phyloP scores from a whole-genome alignment of 1,284 basidiomycete genomes.

The Neonothopanus nambi region DNA sequence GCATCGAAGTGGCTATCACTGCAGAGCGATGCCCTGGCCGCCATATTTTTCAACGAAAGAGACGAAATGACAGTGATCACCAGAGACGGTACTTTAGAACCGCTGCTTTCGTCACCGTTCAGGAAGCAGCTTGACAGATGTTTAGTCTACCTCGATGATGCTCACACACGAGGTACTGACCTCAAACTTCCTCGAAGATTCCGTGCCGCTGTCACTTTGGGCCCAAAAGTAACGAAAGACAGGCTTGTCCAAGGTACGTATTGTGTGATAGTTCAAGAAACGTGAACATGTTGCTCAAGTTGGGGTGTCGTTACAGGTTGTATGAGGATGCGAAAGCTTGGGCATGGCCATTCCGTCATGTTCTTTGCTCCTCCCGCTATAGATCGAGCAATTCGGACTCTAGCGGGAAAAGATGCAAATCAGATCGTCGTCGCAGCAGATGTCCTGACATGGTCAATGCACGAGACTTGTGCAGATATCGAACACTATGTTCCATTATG shows the following conservation, averaged over 20 bases:
- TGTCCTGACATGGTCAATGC: slow-evolving; percentile 47
- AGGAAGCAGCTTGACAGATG: slow-evolving; percentile 43
- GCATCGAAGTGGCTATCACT: slow-evolving; percentile 39
- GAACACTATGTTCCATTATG: slow-evolving; percentile 41
- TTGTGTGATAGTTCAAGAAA: not conserved
- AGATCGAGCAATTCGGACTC: slow-evolving; percentile 38
- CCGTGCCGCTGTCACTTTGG: slow-evolving; percentile 54
- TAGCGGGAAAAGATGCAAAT: slow-evolving; percentile 12
- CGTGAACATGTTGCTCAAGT: not conserved
- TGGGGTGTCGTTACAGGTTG: slow-evolving; percentile 34
- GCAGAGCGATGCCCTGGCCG: slow-evolving; percentile 33
- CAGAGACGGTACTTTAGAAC: slow-evolving; percentile 38
- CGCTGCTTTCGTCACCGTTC: slow-evolving; percentile 44
- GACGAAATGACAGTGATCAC: slow-evolving; percentile 45
- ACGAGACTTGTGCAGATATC: slow-evolving; percentile 46
- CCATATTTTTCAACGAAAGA: slow-evolving; percentile 47
- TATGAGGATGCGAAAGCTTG: slow-evolving; percentile 53
- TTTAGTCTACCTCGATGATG: slow-evolving; percentile 57
- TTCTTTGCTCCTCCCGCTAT: slow-evolving; percentile 52
- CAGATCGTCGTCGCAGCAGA: slow-evolving; percentile 29
- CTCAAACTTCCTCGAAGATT: slow-evolving; percentile 45
- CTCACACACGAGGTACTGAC: slow-evolving; percentile 59
- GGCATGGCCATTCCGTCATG: slow-evolving; percentile 47
- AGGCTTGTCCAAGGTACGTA: slow-evolving; percentile 49
- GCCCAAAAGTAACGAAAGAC: slow-evolving; percentile 56